Evolutionary conservation across 768 basidiomycete species (phyloP).

Genomic region (Leccinum boreale): DNA sequence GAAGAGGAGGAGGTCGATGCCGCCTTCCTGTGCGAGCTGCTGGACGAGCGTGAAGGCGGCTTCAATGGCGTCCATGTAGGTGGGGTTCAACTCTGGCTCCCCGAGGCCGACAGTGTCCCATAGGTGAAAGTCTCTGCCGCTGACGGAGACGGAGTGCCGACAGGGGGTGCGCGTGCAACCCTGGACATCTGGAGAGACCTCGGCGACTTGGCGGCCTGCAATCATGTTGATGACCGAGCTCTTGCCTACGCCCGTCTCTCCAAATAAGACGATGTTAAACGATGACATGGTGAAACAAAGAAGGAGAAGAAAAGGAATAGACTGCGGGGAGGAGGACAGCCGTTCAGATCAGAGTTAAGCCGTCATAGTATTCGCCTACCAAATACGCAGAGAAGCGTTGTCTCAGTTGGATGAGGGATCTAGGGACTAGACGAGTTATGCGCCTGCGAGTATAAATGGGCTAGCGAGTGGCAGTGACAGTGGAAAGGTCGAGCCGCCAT

Average conservation of each 20-base stretch:
- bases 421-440: too few species aligned
- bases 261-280: conserved; percentile 40
- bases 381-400: background rate
- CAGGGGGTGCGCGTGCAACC: conserved; percentile 33
- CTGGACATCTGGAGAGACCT: conserved; percentile 17
- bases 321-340: background rate
- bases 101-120: conserved; percentile 35
- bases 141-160: conserved; percentile 22
- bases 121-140: conserved; percentile 10
- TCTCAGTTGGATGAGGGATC: background rate
- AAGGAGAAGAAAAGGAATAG: background rate
- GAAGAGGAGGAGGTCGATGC: conserved; percentile 35
- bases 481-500: too few species aligned
- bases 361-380: background rate
- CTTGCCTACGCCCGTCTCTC: conserved; percentile 37
- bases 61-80: conserved; percentile 26
- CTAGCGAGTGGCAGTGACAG: background rate
- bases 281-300: conserved; percentile 2
- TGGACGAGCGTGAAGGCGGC: conserved; percentile 31
- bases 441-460: background rate
- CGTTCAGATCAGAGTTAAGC: background rate
- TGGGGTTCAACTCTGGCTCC: conserved; percentile 19
- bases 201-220: conserved; percentile 19
- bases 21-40: conserved; percentile 26
- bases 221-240: conserved; percentile 31